Conservation (phyloP, 495 filamentous ascomycete genomes). For the Talaromyces adpressus region DNA sequence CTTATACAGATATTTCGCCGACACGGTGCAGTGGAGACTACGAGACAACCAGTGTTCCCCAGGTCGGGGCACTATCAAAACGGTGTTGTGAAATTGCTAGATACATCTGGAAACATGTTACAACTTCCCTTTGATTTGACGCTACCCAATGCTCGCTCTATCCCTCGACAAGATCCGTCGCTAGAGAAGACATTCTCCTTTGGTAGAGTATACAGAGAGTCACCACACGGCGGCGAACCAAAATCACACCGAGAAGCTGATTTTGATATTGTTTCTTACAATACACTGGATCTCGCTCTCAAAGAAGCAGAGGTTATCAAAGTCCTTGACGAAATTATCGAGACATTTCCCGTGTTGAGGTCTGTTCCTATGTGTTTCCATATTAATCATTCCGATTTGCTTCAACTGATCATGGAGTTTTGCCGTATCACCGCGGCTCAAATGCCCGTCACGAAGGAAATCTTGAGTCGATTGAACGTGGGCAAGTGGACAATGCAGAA, state of each 20-base stretch:
- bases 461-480: slow-evolving; percentile 81
- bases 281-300: slow-evolving; percentile 73
- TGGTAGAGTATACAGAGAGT: slow-evolving; percentile 81
- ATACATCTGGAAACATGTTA: slow-evolving; percentile 73
- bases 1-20: slow-evolving; percentile 76
- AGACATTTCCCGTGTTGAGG: slow-evolving; percentile 68
- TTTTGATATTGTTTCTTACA: slow-evolving; percentile 83
- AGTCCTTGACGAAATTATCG: slow-evolving; percentile 84
- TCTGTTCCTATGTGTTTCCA: slow-evolving; percentile 80
- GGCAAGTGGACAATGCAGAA: slow-evolving; percentile 78
- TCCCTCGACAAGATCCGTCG: slow-evolving; percentile 65
- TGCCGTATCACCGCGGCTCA: slow-evolving; percentile 68
- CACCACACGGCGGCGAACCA: slow-evolving; percentile 68
- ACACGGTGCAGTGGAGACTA: slow-evolving; percentile 82
- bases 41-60: slow-evolving; percentile 70
- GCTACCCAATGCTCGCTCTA: slow-evolving; percentile 74
- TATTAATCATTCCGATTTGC: slow-evolving; percentile 79
- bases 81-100: slow-evolving; percentile 68
- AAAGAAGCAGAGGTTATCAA: slow-evolving; percentile 95
- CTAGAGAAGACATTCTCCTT: slow-evolving; percentile 80
- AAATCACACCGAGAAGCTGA: slow-evolving; percentile 82
- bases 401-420: slow-evolving; percentile 80
- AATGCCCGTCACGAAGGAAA: slow-evolving; percentile 68
- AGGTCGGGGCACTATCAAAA: slow-evolving; percentile 70
- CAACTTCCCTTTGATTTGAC: slow-evolving; percentile 91